A percentile compares a stretch with the other conserved stretches of the same genome.
These are phyloP conservation scores for Solanum chacoense DNA, from an alignment of 305 asterid genomes.

Conservation along the genomic window DNA sequence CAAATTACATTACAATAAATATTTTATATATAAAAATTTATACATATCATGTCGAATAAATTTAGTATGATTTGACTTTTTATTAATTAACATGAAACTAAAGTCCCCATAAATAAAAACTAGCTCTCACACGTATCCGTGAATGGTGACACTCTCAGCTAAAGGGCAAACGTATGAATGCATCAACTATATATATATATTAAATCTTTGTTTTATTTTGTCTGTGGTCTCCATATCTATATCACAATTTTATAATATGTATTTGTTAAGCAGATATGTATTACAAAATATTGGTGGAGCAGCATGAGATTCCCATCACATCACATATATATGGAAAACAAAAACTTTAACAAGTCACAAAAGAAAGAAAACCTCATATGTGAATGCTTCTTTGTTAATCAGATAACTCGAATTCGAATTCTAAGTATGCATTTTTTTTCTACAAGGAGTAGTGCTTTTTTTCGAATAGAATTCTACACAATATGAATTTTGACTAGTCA, in stretches of 20 bases:
- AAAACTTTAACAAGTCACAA: background rate
- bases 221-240: background rate
- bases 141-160: background rate
- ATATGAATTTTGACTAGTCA: too few relatives aligned
- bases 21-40: too few relatives aligned
- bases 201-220: background rate
- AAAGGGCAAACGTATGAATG: background rate
- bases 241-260: background rate
- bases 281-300: slow-evolving; percentile 6
- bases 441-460: rapidly evolving
- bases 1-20: too few relatives aligned
- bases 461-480: rapidly evolving
- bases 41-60: too few relatives aligned
- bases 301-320: slow-evolving; percentile 13
- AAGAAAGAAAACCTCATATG: background rate
- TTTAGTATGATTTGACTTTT: too few relatives aligned
- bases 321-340: background rate
- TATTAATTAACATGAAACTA: too few relatives aligned
- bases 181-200: background rate
- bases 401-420: too few relatives aligned
- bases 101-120: too few relatives aligned
- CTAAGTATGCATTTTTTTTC: too few relatives aligned
- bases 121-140: background rate
- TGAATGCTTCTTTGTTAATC: too few relatives aligned
- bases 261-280: background rate